Base-by-base conservation (phyloP, 331 rosid genomes). In the Quercus tomentella region DNA sequence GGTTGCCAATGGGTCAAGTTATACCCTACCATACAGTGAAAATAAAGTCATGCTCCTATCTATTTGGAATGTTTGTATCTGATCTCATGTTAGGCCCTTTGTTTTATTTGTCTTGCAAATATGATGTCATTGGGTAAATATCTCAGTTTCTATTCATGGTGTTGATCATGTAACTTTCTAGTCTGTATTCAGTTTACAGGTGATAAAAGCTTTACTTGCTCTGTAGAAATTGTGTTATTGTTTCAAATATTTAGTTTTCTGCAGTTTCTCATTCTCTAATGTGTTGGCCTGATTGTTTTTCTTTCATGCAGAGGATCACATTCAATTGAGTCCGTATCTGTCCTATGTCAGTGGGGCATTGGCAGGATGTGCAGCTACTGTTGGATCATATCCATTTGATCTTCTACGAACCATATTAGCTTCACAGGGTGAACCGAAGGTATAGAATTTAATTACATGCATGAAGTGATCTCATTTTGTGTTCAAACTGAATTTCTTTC, bases 341-440 rank as follows among this genome's bases (percentile, higher is more conserved):
- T 93, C 99, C 49, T 95, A 91, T 81, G 78, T 93, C 75, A 93
- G 98, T 37, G 99, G 99, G 25, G 96, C 96, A 25, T 35, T 93
- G 80, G 98, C 98, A 16, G 99, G 99, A 26, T 90, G 97, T 86
- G 97, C 97, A 9, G 99, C 99, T 78, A 95, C 98, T 21, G 72
- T 95, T 4, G 99, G 98, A 58, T 93, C 99, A 20, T 95, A 95
- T 78, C 99, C 98, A 17, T 93, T 95, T 84, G 99, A 95, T 90
- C 96, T 95, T 79, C 81, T 95, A 43, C 88, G 98, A 61, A 95
- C 99, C 62, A 88, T 95, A 90, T 79, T 95, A 88, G 98, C 99
- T 80, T 95, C 98, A 73, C 99, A 95, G 41, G 98, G 99, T 21
- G 99, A 93, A 80, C 99, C 97, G 21, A 95, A 95, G 97, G 99